phyloP scores from a whole-genome alignment of 768 basidiomycete species.

The Suillus ampliporus region DNA sequence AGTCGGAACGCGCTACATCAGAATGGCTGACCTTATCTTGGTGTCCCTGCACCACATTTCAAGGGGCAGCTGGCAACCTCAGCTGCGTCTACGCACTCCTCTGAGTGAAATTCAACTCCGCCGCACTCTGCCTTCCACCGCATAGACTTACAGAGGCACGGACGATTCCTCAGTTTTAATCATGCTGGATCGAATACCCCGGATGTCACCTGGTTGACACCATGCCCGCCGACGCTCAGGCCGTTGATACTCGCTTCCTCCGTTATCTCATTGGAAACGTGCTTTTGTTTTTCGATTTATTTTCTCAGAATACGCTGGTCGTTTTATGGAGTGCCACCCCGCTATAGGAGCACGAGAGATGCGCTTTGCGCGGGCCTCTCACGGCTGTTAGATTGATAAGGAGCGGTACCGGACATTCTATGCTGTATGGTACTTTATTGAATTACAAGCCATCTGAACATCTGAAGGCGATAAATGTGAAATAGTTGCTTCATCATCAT shows the following conservation, averaged over 20 bases:
- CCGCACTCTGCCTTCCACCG: not conserved
- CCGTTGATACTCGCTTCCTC: not conserved
- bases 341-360: too few relatives aligned
- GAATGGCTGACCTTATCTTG: constrained; percentile 68
- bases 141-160: not conserved
- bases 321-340: not conserved
- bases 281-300: not conserved
- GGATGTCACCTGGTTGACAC: not conserved
- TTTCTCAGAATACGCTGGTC: not conserved
- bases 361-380: not conserved
- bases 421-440: not conserved
- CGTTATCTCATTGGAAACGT: not conserved
- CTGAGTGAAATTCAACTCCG: not conserved
- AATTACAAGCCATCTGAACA: too few relatives aligned
- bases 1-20: constrained; percentile 61
- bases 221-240: not conserved
- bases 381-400: not conserved
- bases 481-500: not conserved
- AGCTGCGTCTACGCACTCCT: constrained; percentile 55
- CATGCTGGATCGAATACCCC: not conserved
- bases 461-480: too few relatives aligned
- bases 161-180: not conserved
- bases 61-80: constrained; percentile 83
- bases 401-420: not conserved
- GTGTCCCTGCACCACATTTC: constrained; percentile 85